Evolutionary conservation across 1,139 yeast species (phyloP).

Genomic region (Debaryomyces psychrophilus): DNA sequence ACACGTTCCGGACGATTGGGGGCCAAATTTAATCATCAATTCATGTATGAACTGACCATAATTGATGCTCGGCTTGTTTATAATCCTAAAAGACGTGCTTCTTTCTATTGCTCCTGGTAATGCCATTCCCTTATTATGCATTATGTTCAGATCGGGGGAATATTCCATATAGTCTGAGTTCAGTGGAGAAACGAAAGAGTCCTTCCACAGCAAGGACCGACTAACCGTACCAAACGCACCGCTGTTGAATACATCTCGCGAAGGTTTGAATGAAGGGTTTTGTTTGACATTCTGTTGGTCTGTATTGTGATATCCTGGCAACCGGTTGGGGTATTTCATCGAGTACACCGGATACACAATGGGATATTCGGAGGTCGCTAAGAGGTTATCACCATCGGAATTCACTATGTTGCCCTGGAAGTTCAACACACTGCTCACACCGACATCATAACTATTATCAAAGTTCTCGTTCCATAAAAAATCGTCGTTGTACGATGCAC

Average conservation of each 20-base stretch:
- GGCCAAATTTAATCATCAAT: constrained; percentile 20
- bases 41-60: constrained; percentile 20
- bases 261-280: constrained; percentile 10
- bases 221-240: constrained; percentile 4
- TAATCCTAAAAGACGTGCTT: constrained; percentile 18
- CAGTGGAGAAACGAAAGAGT: not conserved
- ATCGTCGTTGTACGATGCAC: not conserved
- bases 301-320: not conserved
- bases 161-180: not conserved
- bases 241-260: constrained; percentile 12
- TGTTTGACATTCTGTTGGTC: not conserved
- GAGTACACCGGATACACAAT: constrained; percentile 47
- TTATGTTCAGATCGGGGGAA: not conserved
- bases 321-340: constrained; percentile 17
- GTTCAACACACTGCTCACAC: constrained; percentile 24
- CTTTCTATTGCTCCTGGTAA: constrained; percentile 25
- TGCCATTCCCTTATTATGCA: constrained; percentile 12
- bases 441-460: constrained; percentile 7
- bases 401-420: constrained; percentile 22
- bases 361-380: constrained; percentile 23
- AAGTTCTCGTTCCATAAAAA: not conserved
- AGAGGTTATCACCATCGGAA: constrained; percentile 35
- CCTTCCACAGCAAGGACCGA: not conserved
- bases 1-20: constrained; percentile 31
- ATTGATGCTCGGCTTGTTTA: constrained; percentile 19